phyloP scores from a whole-genome alignment of 2,329 filamentous ascomycete species.

The Fulvia fulva region DNA sequence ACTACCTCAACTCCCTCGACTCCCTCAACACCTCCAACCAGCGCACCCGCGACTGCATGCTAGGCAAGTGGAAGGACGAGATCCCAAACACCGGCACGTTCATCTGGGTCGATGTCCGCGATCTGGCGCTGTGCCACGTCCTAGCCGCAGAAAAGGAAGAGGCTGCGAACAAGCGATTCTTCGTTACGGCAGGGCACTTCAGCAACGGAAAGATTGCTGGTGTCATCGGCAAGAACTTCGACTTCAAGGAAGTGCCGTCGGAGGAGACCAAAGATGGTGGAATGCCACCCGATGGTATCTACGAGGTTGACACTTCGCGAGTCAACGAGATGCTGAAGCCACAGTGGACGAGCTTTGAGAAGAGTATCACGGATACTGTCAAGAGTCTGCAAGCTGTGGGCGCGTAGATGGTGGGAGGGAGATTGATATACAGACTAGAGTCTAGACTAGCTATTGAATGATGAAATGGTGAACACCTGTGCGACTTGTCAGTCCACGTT shows the following conservation, averaged over 20 bases:
- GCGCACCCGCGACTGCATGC: slow-evolving; percentile 59
- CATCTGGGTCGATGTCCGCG: slow-evolving; percentile 27
- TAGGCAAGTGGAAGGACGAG: slow-evolving; percentile 56
- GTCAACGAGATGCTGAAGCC: slow-evolving; percentile 54
- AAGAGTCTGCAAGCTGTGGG: slow-evolving; percentile 58
- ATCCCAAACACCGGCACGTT: slow-evolving; percentile 49
- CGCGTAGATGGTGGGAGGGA: slow-evolving; percentile 29
- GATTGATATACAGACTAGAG: slow-evolving; percentile 1
- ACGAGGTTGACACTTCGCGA: slow-evolving; percentile 54
- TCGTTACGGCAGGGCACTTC: slow-evolving; percentile 58
- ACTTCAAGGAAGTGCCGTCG: slow-evolving; percentile 50
- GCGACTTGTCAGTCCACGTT: neutral
- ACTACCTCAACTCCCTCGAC: slow-evolving; percentile 61
- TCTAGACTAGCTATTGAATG: neutral
- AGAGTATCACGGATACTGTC: slow-evolving; percentile 59
- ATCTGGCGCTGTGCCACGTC: slow-evolving; percentile 22
- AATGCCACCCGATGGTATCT: slow-evolving; percentile 49
- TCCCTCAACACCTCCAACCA: slow-evolving; percentile 70
- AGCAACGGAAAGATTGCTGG: slow-evolving; percentile 57
- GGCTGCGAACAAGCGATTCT: slow-evolving; percentile 60
- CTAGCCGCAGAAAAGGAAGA: slow-evolving; percentile 47
- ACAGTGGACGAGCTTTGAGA: slow-evolving; percentile 55
- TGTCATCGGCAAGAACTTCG: slow-evolving; percentile 53
- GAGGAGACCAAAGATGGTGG: slow-evolving; percentile 40
- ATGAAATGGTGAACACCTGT: neutral